Evolutionary conservation across 176 grass and related monocot genomes (phyloP).

Genomic region (Carex parvula): DNA sequence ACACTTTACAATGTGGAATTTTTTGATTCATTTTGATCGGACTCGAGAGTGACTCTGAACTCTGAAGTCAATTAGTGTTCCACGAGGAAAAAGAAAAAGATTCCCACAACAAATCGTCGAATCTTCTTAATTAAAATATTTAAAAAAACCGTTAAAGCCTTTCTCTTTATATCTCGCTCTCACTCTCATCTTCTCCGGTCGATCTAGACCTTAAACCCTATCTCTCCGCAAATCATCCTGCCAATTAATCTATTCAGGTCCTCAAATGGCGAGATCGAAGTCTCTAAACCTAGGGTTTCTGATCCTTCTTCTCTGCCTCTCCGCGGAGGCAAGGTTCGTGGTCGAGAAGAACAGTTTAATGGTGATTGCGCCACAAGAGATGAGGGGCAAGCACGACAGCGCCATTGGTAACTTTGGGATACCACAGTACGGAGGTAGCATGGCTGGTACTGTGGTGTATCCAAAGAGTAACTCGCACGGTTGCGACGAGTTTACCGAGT

Average conservation of each 20-base stretch:
- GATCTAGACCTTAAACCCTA: background rate
- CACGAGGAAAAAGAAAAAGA: background rate
- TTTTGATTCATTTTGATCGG: too few species aligned
- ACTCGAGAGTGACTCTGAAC: background rate
- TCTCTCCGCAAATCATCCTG: background rate
- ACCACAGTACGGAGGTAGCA: constrained; percentile 94
- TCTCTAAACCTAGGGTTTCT: constrained; percentile 9
- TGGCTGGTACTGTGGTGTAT: constrained; percentile 82
- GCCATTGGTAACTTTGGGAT: constrained; percentile 97
- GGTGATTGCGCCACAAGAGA: constrained; percentile 60
- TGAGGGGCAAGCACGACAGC: constrained; percentile 74
- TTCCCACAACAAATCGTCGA: background rate
- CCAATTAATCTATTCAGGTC: background rate
- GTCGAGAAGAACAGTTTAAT: constrained; percentile 99
- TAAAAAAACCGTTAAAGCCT: background rate
- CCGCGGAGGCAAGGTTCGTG: constrained; percentile 60
- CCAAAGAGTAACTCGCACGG: constrained; percentile 61
- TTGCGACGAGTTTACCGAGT: constrained; percentile 53
- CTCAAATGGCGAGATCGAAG: constrained; percentile 14
- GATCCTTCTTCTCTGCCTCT: constrained; percentile 6
- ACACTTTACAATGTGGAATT: too few species aligned
- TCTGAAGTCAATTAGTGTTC: background rate
- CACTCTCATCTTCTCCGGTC: background rate
- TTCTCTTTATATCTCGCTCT: background rate
- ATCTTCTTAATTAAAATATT: background rate